Evolutionary conservation across 805 yeast species (phyloP), one percentile per base, ranked within the genome.

Genomic region (Candida awuae): DNA sequence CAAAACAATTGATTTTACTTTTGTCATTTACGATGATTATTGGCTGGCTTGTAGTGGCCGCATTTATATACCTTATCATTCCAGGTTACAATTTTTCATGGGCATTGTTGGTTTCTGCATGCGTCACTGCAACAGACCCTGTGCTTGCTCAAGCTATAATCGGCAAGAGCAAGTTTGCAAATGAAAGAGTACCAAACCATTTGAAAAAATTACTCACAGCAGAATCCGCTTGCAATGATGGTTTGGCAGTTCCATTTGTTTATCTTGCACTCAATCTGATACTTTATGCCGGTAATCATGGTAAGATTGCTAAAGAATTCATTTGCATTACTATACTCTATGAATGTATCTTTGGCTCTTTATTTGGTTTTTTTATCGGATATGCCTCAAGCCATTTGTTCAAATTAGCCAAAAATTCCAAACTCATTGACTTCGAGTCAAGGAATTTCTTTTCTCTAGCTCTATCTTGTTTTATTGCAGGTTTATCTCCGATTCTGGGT

Each of bases 71-170:
- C 77, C 59, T 65, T 12, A 60, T 78, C 35, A 69, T 79, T 22
- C 84, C 84, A 0, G 68, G 68, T 28, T 63, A 77, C 44, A 57
- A 62, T 21, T 77, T 72, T 55, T 56, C 73, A 19, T 73, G 75
- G 38, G 72, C 75, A 4, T 66, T 80, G 22, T 62, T 78, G 34
- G 73, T 80, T 1, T 69, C 75, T n/a, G 82, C 83, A 4, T 78
- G 85, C 55, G 73, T 79, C 39, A 80, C 87, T 0, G 85, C 86
- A 6, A 80, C 87, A 0, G 87, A 80, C 54, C 87, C 86, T 2
- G 81, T 80, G 25, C 64, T 78, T 53, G 77, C 81, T 3, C 80
- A 80, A 26, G 81, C 83, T 3, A 77, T 78, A 30, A 84, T 80
- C 16, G 79, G 80, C 58, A 75, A 75, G 42, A 84, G 85, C 29